Evolutionary conservation across 2,329 filamentous ascomycete genomes (phyloP).

Genomic region (Aspergillus sp.): DNA sequence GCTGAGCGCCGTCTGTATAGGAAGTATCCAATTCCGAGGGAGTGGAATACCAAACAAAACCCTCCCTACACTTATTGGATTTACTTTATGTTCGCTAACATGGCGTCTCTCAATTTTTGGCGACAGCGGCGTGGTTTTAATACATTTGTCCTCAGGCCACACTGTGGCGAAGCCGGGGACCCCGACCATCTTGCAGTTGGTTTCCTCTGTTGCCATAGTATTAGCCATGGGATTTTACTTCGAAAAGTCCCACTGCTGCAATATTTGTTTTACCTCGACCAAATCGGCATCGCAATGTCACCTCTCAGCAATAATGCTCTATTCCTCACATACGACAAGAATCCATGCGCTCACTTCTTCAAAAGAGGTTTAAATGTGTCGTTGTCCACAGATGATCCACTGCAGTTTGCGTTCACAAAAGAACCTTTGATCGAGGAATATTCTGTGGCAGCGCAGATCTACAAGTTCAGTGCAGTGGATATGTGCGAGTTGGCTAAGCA

Average conservation of each 20-base stretch:
- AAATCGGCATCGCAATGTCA: slow-evolving; percentile 99
- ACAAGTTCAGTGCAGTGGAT: slow-evolving; percentile 93
- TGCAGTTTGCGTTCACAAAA: slow-evolving; percentile 98
- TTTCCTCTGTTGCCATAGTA: slow-evolving; percentile 90
- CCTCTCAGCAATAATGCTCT: slow-evolving; percentile 96
- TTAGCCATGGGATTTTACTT: slow-evolving; percentile 88
- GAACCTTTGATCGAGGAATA: slow-evolving; percentile 98
- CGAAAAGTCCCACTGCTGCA: slow-evolving; percentile 93
- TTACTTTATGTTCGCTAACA: slow-evolving; percentile 94
- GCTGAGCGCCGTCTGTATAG: slow-evolving; percentile 88
- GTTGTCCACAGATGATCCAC: slow-evolving; percentile 90
- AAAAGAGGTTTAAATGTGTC: slow-evolving; percentile 92
- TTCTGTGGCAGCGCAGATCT: slow-evolving; percentile 95
- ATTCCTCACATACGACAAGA: slow-evolving; percentile 94
- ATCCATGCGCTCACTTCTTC: slow-evolving; percentile 95
- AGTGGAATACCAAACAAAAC: slow-evolving; percentile 91
- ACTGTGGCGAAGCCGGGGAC: slow-evolving; percentile 95
- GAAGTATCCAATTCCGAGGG: slow-evolving; percentile 88
- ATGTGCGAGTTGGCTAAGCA: slow-evolving; percentile 99
- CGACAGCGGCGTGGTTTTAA: slow-evolving; percentile 91
- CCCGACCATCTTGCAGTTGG: slow-evolving; percentile 93
- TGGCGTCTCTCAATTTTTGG: slow-evolving; percentile 88
- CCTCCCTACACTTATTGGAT: slow-evolving; percentile 99
- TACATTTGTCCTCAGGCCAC: slow-evolving; percentile 87
- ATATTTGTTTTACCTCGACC: slow-evolving; percentile 96